Conservation (phyloP, 225 moss, liverwort and hornwort species). For the Takakia lepidozioides region DNA sequence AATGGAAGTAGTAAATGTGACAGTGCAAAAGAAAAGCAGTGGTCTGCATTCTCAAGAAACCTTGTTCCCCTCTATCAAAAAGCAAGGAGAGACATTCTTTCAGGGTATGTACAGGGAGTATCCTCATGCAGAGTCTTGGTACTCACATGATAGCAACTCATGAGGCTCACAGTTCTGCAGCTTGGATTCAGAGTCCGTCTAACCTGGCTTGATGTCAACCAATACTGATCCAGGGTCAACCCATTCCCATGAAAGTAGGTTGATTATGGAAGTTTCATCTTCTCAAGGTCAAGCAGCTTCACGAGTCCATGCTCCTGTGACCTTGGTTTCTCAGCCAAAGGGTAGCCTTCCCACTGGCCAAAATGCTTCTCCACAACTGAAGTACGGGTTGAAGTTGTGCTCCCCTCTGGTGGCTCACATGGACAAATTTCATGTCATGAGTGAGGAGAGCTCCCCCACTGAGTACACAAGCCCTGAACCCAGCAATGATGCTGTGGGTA, state of each 20-base stretch:
- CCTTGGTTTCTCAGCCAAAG: neutral
- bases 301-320: neutral
- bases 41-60: neutral
- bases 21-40: neutral
- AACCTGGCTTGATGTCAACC: too few species aligned
- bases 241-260: too few species aligned
- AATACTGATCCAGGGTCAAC: too few species aligned
- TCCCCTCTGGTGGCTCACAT: too few species aligned
- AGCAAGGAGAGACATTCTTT: neutral
- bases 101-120: too few species aligned
- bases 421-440: conserved; percentile 5
- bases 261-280: conserved; percentile 19
- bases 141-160: neutral
- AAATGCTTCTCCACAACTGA: too few species aligned
- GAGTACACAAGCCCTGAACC: conserved; percentile 30
- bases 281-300: conserved; percentile 6
- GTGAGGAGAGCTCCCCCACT: conserved; percentile 30
- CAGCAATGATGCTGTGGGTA: conserved; percentile 6
- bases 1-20: too few species aligned
- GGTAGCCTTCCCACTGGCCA: conserved; percentile 9
- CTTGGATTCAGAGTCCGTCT: conserved; percentile 3
- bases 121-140: neutral
- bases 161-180: neutral
- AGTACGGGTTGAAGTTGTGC: too few species aligned
- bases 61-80: neutral